A percentile compares a stretch with the other conserved stretches of the same genome.
Evolutionary conservation across 805 yeast genomes (phyloP).

Genomic region (Cephaloascus fragrans): DNA sequence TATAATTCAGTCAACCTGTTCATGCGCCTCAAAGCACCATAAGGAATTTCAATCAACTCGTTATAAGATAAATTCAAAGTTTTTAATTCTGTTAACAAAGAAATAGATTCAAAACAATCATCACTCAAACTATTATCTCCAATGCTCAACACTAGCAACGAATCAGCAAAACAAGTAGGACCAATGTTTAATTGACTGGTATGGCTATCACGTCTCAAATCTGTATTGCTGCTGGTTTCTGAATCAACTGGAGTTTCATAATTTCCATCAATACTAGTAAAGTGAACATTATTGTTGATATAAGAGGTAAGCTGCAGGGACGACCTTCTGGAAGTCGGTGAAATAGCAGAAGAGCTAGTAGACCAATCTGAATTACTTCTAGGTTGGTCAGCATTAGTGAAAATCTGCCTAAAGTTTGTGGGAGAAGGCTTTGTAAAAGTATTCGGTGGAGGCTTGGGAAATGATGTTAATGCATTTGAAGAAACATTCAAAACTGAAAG

Average conservation of each 20-base stretch:
- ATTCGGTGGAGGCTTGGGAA: slow-evolving; percentile 43
- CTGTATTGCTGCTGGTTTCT: background rate
- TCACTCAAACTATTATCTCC: slow-evolving; percentile 83
- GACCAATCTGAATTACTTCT: background rate
- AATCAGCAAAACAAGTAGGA: slow-evolving; percentile 29
- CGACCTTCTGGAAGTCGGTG: slow-evolving; percentile 3
- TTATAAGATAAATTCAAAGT: slow-evolving; percentile 75
- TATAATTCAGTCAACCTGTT: slow-evolving; percentile 52
- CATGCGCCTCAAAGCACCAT: slow-evolving; percentile 54
- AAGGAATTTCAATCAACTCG: slow-evolving; percentile 72
- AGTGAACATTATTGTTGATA: background rate
- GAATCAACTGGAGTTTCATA: background rate
- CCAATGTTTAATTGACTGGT: slow-evolving; percentile 1
- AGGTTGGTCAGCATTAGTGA: background rate
- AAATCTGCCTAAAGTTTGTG: slow-evolving; percentile 12
- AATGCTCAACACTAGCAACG: slow-evolving; percentile 47
- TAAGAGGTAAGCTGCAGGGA: slow-evolving; percentile 1
- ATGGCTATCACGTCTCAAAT: background rate
- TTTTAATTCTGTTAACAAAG: slow-evolving; percentile 47
- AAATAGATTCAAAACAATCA: slow-evolving; percentile 60
- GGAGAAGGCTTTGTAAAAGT: slow-evolving; percentile 21
- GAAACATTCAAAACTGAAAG: slow-evolving; percentile 58
- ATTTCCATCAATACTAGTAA: background rate
- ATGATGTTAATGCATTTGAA: slow-evolving; percentile 54
- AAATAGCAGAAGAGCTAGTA: background rate